phyloP scores from a whole-genome alignment of 345 rosid genomes.

The Toxicodendron radicans region DNA sequence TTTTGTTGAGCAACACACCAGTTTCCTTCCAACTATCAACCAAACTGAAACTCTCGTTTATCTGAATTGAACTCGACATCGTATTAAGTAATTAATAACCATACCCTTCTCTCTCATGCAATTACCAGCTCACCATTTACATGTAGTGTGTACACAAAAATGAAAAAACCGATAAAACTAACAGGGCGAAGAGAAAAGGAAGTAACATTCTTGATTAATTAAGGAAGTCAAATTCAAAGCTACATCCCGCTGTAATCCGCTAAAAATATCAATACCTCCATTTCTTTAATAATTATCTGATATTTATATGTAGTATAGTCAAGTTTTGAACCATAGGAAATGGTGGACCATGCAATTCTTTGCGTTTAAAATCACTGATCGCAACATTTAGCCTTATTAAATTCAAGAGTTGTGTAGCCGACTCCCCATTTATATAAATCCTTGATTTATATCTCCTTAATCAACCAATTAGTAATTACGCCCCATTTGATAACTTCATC shows the following conservation, averaged over 20 bases:
- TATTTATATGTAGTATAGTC: constrained; percentile 7
- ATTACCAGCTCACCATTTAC: no score
- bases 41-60: constrained; percentile 17
- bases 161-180: not conserved
- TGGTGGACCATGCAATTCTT: not conserved
- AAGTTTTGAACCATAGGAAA: constrained; percentile 10
- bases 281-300: not conserved
- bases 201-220: not conserved
- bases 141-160: constrained; percentile 6
- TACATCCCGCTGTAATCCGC: constrained; percentile 34
- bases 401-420: not conserved
- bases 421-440: not conserved
- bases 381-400: not conserved
- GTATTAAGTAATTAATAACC: no score
- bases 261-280: not conserved
- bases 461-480: constrained; percentile 17
- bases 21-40: constrained; percentile 3
- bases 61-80: not conserved
- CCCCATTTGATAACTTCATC: not conserved
- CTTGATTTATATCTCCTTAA: not conserved
- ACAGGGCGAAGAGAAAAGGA: not conserved
- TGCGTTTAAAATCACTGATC: constrained; percentile 9
- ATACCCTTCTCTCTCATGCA: not conserved
- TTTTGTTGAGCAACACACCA: not conserved
- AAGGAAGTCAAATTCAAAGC: constrained; percentile 26